A percentile compares a stretch with the other conserved stretches of the same genome.
Conservation (phyloP, 768 basidiomycete species). For the Trametes gibbosa region DNA sequence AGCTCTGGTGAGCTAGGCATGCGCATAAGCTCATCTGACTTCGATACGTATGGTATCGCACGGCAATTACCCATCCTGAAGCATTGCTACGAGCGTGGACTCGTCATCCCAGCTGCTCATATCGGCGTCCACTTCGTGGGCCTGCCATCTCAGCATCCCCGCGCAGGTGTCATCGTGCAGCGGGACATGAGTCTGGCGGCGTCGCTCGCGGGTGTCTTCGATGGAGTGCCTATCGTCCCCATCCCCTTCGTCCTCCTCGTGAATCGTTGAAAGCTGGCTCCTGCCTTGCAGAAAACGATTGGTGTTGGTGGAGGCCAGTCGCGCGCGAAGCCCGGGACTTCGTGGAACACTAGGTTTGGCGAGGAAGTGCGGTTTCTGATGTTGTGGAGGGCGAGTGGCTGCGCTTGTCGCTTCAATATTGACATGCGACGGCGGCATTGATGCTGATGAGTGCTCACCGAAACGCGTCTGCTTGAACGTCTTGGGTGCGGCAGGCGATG, state of each 20-base stretch:
- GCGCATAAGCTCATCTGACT: conserved; percentile 11
- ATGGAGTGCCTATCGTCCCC: conserved; percentile 1
- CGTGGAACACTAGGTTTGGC: conserved; percentile 9
- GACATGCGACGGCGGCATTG: background rate
- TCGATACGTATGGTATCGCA: background rate
- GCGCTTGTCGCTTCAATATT: conserved; percentile 5
- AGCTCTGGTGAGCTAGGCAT: conserved; percentile 16
- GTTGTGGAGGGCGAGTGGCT: conserved; percentile 11
- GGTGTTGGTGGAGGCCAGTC: conserved; percentile 16
- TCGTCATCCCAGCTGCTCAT: conserved; percentile 32
- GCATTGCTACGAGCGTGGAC: conserved; percentile 29
- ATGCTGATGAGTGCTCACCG: background rate
- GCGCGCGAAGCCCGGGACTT: conserved; percentile 14
- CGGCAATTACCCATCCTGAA: conserved; percentile 28
- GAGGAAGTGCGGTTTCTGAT: conserved; percentile 15
- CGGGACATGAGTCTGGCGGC: background rate
- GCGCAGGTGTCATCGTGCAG: background rate
- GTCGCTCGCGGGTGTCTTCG: conserved; percentile 5
- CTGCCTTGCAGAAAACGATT: conserved; percentile 16
- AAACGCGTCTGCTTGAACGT: conserved; percentile 8
- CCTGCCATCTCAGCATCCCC: background rate
- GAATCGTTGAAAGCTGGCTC: conserved; percentile 17
- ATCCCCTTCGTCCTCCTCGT: conserved; percentile 19
- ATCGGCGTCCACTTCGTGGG: conserved; percentile 20
- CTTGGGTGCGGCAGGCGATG: conserved; percentile 12